Evolutionary conservation across 1,284 basidiomycete genomes (phyloP).

Genomic region (Meira nashicola): DNA sequence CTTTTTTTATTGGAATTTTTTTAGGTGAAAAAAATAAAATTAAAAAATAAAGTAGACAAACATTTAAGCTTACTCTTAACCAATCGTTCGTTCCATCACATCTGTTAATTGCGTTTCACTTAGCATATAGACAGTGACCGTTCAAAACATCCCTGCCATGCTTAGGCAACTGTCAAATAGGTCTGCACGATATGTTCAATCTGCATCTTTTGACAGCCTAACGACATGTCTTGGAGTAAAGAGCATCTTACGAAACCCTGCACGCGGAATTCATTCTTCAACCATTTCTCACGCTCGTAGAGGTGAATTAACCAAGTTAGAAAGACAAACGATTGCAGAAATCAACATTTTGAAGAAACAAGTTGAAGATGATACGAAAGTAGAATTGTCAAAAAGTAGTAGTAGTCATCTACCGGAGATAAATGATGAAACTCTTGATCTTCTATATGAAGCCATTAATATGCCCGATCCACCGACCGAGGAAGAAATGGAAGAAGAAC

Average conservation of each 20-base stretch:
- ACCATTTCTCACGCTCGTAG: not conserved
- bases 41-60: no score
- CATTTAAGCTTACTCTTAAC: no score
- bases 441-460: constrained; percentile 4
- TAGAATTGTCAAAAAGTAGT: not conserved
- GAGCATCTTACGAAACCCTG: not conserved
- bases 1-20: no score
- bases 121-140: no score
- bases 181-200: not conserved
- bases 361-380: not conserved
- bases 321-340: constrained; percentile 1
- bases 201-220: not conserved
- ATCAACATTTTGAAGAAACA: not conserved
- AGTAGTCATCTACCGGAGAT: not conserved
- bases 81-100: no score
- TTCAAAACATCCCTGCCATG: no score
- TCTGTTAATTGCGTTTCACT: no score
- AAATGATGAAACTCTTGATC: not conserved
- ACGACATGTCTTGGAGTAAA: not conserved
- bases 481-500: not conserved
- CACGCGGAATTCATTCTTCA: not conserved
- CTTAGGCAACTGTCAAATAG: no score
- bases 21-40: no score
- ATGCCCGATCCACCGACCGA: not conserved
- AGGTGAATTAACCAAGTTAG: not conserved